A percentile compares a stretch with the other conserved stretches of the same genome.
These are phyloP conservation scores for Nannizzia gypsea DNA, from an alignment of 2,329 filamentous ascomycete genomes.

Conservation along the genomic window DNA sequence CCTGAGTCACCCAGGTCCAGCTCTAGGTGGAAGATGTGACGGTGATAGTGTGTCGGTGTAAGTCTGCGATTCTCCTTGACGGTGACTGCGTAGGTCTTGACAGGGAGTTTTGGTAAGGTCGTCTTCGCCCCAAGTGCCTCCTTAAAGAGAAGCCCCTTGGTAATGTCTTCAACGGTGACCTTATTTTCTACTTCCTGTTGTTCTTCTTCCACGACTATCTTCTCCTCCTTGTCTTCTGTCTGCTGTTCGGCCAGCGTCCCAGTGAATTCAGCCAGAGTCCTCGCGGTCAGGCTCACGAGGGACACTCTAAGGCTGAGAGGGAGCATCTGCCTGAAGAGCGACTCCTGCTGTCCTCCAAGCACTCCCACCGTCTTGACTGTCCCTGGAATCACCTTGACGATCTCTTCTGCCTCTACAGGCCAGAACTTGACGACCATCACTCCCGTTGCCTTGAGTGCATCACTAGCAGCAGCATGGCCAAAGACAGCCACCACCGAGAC, in stretches of 20 bases:
- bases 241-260: background rate
- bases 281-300: background rate
- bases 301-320: background rate
- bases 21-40: conserved; percentile 99
- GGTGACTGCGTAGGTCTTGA: conserved; percentile 75
- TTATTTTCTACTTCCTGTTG: background rate
- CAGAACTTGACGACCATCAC: background rate
- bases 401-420: conserved; percentile 55
- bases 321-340: too few species aligned
- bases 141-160: conserved; percentile 56
- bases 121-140: conserved; percentile 72
- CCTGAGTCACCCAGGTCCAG: conserved; percentile 89
- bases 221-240: background rate
- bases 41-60: conserved; percentile 78
- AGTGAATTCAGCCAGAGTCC: background rate
- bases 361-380: conserved; percentile 61
- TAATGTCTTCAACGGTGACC: background rate
- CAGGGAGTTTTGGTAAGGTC: conserved; percentile 66
- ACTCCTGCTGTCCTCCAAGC: conserved; percentile 61
- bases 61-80: conserved; percentile 94
- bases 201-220: background rate
- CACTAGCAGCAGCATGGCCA: background rate
- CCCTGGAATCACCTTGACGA: conserved; percentile 67
- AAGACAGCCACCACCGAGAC: background rate
- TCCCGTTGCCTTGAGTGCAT: background rate